Evolutionary conservation across 2,329 filamentous ascomycete genomes (phyloP), one percentile per base, ranked within the genome.

Genomic region (Aspergillus sp.): DNA sequence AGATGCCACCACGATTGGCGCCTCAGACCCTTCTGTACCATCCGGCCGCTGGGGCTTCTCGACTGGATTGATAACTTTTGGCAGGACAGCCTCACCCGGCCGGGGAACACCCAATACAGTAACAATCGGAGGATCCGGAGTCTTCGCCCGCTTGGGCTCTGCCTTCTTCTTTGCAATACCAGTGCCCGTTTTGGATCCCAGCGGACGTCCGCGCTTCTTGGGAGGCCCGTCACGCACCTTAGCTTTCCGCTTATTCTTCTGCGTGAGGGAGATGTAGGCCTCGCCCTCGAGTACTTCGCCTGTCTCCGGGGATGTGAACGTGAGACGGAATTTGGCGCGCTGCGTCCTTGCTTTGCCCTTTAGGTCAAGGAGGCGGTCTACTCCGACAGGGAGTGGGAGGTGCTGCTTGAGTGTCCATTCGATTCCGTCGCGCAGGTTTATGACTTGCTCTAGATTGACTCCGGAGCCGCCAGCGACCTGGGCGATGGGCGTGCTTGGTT

Each of bases 261-360:
- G 64, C 17, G 47, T 49, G 11, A 68, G 62, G 31, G 63, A 58
- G 3, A 66, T 58, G 19, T 25, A 51, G 1, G 31, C 59, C 47
- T 61, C 34, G 9, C 66, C 66, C 31, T 64, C 60, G 15, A 66
- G 55, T 22, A 59, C 17, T 23, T 67, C 63, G 7, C 63, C 63
- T 7, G 62, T 66, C 9, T 46, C 57, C n/a, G 47, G 19, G 15
- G 56, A 62, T 15, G 51, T 57, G 11, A 67, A 30, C 19, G 19
- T 61, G 7, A 68, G 23, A 28, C 28, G 31, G 15, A 67, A n/a
- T 19, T 58, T 54, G 47, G 64, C 62, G 23, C 31, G 58, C n/a
- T 66, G 65, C 11, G 47, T 53, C 41, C 46, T 68, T n/a, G 48
- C 47, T 19, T 51, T 54, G 19, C 46, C 50, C 13, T 51, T 58